phyloP scores from a whole-genome alignment of 257 asterid species.

The Nicotiana otophora region DNA sequence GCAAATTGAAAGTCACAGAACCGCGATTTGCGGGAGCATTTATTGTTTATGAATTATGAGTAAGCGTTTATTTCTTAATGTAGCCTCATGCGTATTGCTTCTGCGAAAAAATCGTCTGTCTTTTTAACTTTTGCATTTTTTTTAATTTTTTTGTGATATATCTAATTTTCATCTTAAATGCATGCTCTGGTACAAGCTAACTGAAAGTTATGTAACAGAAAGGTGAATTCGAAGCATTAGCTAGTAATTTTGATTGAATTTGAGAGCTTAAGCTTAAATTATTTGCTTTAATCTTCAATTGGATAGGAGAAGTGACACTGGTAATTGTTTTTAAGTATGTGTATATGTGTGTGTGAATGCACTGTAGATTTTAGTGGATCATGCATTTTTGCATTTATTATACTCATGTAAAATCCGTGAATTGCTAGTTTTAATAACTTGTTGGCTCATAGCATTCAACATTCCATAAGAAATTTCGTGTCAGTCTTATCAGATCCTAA shows the following conservation, averaged over 20 bases:
- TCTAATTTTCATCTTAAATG: neutral
- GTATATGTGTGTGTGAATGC: neutral
- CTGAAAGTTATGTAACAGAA: neutral
- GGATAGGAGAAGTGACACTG: neutral
- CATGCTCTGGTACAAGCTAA: neutral
- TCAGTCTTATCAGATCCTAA: constrained; percentile 6
- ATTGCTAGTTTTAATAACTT: constrained; percentile 30
- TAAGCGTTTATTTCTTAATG: neutral
- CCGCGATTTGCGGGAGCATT: neutral
- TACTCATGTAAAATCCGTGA: constrained; percentile 53
- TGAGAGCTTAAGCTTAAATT: neutral
- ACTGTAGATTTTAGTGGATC: neutral
- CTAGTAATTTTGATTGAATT: neutral
- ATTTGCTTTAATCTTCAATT: neutral
- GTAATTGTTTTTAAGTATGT: too few species aligned
- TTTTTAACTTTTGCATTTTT: neutral
- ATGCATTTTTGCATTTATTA: constrained; percentile 37
- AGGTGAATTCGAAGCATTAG: neutral
- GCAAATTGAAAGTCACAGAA: neutral
- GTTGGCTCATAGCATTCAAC: constrained; percentile 32
- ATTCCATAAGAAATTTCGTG: constrained; percentile 24
- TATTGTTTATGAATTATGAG: neutral
- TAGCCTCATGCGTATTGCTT: neutral
- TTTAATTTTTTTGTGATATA: neutral
- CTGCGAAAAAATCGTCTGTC: neutral